A percentile compares a stretch with the other conserved stretches of the same genome.
phyloP scores from a whole-genome alignment of 805 yeast species.

The Lipomyces spencermartinsiae region DNA sequence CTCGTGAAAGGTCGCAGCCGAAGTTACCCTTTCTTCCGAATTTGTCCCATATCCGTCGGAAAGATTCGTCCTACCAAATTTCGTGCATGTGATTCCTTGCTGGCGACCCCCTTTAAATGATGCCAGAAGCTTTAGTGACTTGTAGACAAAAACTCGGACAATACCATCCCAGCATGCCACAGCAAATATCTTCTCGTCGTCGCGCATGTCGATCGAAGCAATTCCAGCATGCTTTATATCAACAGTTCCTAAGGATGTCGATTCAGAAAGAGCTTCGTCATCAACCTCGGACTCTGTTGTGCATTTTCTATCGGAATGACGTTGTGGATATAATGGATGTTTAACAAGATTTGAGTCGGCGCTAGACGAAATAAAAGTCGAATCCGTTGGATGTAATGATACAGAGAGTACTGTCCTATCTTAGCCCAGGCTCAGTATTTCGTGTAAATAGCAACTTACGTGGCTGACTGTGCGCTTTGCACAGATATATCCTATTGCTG shows the following conservation, averaged over 20 bases:
- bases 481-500: slow-evolving; percentile 25
- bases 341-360: slow-evolving; percentile 46
- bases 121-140: slow-evolving; percentile 44
- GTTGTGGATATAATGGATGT: slow-evolving; percentile 38
- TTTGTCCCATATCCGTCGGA: not conserved
- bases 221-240: slow-evolving; percentile 45
- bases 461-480: slow-evolving; percentile 46
- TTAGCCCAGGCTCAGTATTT: not conserved
- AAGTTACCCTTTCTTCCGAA: not conserved
- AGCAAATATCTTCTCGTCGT: slow-evolving; percentile 40
- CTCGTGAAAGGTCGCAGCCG: not conserved
- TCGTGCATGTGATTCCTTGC: slow-evolving; percentile 43
- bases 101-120: slow-evolving; percentile 44
- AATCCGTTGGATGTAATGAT: slow-evolving; percentile 32
- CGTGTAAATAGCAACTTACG: slow-evolving; percentile 31
- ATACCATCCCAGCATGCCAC: slow-evolving; percentile 53
- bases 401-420: slow-evolving; percentile 38
- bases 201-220: slow-evolving; percentile 40
- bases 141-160: slow-evolving; percentile 44
- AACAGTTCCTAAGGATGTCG: slow-evolving; percentile 15
- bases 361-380: slow-evolving; percentile 44
- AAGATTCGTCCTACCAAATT: slow-evolving; percentile 31
- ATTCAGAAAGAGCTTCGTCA: slow-evolving; percentile 4
- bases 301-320: not conserved
- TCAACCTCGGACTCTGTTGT: not conserved